Evolutionary conservation across 306 rosid species (phyloP).

Genomic region (Purshia tridentata): DNA sequence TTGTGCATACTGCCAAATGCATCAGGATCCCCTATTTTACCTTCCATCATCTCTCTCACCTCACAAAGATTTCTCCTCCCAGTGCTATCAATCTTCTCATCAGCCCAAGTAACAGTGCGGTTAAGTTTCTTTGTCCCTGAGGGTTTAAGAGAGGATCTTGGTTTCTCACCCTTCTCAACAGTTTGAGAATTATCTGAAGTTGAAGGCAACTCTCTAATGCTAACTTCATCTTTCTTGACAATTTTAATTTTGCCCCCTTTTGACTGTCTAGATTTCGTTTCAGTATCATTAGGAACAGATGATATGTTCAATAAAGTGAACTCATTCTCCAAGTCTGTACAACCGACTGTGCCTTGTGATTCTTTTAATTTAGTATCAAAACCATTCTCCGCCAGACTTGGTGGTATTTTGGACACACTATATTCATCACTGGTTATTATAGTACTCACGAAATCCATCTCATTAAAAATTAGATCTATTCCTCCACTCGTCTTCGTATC

Average conservation of each 20-base stretch:
- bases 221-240: slow-evolving; percentile 25
- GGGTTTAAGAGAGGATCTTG: slow-evolving; percentile 69
- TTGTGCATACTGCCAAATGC: slow-evolving; percentile 17
- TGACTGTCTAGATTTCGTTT: slow-evolving; percentile 30
- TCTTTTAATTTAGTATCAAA: slow-evolving; percentile 29
- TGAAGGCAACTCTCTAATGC: slow-evolving; percentile 43
- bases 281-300: slow-evolving; percentile 30
- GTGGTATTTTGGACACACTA: slow-evolving; percentile 64
- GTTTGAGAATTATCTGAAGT: slow-evolving; percentile 34
- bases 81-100: slow-evolving; percentile 41
- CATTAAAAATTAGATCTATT: slow-evolving; percentile 36
- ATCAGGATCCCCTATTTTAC: slow-evolving; percentile 24
- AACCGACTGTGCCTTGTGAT: slow-evolving; percentile 24
- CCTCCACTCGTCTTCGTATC: slow-evolving; percentile 31
- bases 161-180: slow-evolving; percentile 38
- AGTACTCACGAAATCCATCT: slow-evolving; percentile 63
- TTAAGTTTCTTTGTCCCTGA: slow-evolving; percentile 48
- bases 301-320: slow-evolving; percentile 38
- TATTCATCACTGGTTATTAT: slow-evolving; percentile 72
- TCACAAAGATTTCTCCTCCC: slow-evolving; percentile 51
- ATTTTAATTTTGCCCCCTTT: slow-evolving; percentile 34
- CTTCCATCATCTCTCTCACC: slow-evolving; percentile 43
- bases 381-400: slow-evolving; percentile 36
- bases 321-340: slow-evolving; percentile 17
- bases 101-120: slow-evolving; percentile 93